Evolutionary conservation across 139 green algal species (phyloP).

Genomic region (Chlorella ohadii): DNA sequence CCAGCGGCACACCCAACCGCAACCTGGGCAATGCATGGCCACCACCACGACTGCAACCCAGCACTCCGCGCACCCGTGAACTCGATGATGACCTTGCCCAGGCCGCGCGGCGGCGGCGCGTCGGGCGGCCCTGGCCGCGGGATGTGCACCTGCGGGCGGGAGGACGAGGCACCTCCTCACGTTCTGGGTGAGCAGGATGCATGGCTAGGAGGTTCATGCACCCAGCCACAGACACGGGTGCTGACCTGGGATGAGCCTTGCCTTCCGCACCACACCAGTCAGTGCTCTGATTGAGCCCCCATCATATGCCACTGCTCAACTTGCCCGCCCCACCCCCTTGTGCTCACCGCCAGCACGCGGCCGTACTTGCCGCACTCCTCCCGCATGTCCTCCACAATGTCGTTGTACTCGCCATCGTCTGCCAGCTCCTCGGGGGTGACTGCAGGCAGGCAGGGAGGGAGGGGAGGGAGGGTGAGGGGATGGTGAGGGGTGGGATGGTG

Average conservation of each 20-base stretch:
- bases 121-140: constrained; percentile 62
- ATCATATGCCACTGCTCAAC: too few relatives aligned
- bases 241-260: too few relatives aligned
- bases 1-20: too few relatives aligned
- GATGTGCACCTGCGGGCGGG: constrained; percentile 68
- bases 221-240: too few relatives aligned
- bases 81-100: constrained; percentile 88
- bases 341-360: constrained; percentile 17
- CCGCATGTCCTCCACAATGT: constrained; percentile 92
- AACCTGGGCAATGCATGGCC: background rate
- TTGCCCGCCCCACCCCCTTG: constrained; percentile 41
- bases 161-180: too few relatives aligned
- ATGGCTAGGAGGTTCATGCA: too few relatives aligned
- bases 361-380: constrained; percentile 77
- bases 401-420: constrained; percentile 89
- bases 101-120: constrained; percentile 55
- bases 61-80: constrained; percentile 68
- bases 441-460: background rate
- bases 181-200: too few relatives aligned
- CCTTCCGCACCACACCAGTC: too few relatives aligned
- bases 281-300: too few relatives aligned
- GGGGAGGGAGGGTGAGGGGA: background rate
- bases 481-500: too few relatives aligned
- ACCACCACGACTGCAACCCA: background rate
- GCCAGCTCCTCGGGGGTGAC: constrained; percentile 89